These are phyloP conservation scores for Uronychia setigera DNA, from an alignment of 73 alveolate genomes.

Conservation along the genomic window DNA sequence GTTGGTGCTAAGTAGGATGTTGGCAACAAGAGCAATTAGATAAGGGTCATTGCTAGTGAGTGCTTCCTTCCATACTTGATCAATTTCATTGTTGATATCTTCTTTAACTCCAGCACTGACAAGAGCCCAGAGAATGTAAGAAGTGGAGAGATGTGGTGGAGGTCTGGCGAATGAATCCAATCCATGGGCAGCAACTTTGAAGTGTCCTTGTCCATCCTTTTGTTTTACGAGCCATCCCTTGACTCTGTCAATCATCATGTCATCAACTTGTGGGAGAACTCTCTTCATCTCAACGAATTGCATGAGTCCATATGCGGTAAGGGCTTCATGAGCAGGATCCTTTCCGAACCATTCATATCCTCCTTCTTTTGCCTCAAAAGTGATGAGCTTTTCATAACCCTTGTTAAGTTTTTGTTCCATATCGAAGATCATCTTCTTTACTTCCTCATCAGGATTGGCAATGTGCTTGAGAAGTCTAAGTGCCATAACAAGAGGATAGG, in stretches of 20 bases:
- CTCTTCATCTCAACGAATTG: conserved; percentile 65
- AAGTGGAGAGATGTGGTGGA: conserved; percentile 48
- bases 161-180: conserved; percentile 60
- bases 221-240: conserved; percentile 13
- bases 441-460: conserved; percentile 15
- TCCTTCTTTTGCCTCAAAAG: conserved; percentile 35
- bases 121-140: conserved; percentile 64
- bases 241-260: conserved; percentile 19
- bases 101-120: conserved; percentile 25
- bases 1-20: conserved; percentile 8
- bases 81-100: conserved; percentile 26
- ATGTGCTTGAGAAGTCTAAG: conserved; percentile 32
- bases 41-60: conserved; percentile 35
- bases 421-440: conserved; percentile 20
- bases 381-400: conserved; percentile 34
- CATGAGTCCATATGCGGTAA: conserved; percentile 66
- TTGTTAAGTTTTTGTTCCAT: conserved; percentile 17
- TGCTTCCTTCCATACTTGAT: background rate
- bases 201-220: conserved; percentile 47
- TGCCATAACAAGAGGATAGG: conserved; percentile 68
- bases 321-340: conserved; percentile 67
- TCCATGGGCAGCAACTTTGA: conserved; percentile 16
- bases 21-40: conserved; percentile 43
- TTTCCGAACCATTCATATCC: conserved; percentile 75
- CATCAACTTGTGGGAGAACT: conserved; percentile 31